A percentile compares a stretch with the other conserved stretches of the same genome.
phyloP scores from a whole-genome alignment of 352 stramenopile genomes.

The Phytophthora cactorum region DNA sequence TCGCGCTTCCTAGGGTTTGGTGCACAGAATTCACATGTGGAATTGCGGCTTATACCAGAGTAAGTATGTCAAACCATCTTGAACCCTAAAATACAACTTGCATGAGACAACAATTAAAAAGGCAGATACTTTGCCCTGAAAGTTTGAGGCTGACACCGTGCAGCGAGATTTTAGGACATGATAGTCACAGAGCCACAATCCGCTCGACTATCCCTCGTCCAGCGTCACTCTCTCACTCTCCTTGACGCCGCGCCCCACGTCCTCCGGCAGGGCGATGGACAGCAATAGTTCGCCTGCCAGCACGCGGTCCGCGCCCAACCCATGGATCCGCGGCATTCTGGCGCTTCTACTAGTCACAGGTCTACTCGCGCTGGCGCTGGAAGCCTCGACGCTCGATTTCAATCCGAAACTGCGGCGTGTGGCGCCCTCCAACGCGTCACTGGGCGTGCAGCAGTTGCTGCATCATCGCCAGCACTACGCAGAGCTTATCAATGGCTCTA shows the following conservation, averaged over 20 bases:
- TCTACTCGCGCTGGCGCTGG: conserved; percentile 34
- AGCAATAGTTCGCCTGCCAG: conserved; percentile 1
- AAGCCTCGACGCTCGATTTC: conserved; percentile 43
- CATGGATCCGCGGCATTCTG: conserved; percentile 39
- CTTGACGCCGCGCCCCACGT: background rate
- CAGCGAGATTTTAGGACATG: conserved; percentile 21
- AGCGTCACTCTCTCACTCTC: conserved; percentile 6
- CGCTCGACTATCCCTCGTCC: conserved; percentile 16
- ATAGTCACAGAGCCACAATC: conserved; percentile 27
- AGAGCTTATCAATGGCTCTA: background rate
- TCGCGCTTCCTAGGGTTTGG: background rate
- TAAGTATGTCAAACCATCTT: no score
- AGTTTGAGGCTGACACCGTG: conserved; percentile 1
- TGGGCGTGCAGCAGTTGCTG: conserved; percentile 20
- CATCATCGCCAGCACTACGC: conserved; percentile 1
- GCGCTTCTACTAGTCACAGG: conserved; percentile 38
- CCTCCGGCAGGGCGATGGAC: conserved; percentile 4
- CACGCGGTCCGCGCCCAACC: conserved; percentile 5
- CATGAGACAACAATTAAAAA: no score
- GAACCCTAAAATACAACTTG: no score
- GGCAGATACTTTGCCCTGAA: background rate
- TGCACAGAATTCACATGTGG: no score
- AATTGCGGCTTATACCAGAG: no score
- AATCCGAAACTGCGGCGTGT: conserved; percentile 31
- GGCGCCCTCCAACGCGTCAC: conserved; percentile 13